These are phyloP conservation scores for Neoboletus subvelutipes DNA, from an alignment of 768 basidiomycete species.

Conservation along the genomic window DNA sequence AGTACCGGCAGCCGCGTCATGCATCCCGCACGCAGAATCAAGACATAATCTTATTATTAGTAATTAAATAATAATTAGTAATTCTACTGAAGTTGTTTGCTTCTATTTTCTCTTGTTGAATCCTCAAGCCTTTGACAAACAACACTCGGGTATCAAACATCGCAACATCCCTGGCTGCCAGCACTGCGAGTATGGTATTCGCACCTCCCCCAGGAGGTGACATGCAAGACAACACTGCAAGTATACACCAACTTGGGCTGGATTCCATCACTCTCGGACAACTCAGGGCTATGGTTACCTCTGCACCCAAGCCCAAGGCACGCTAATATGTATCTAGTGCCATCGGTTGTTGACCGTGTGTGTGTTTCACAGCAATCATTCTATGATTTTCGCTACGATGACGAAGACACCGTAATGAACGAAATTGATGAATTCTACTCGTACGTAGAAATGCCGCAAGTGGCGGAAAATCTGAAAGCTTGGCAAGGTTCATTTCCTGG, in stretches of 20 bases:
- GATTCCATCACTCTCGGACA: slow-evolving; percentile 83
- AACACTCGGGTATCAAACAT: slow-evolving; percentile 1
- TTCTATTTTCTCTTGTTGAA: slow-evolving; percentile 26
- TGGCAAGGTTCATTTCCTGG: slow-evolving; percentile 83
- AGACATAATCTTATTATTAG: background rate
- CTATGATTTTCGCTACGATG: slow-evolving; percentile 93
- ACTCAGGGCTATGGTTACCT: slow-evolving; percentile 68
- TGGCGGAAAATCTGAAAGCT: slow-evolving; percentile 81
- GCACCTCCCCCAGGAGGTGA: slow-evolving; percentile 29
- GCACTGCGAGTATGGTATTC: slow-evolving; percentile 37
- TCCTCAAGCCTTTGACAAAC: slow-evolving; percentile 27
- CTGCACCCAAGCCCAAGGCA: slow-evolving; percentile 76
- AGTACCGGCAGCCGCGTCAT: background rate
- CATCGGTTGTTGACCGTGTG: slow-evolving; percentile 20
- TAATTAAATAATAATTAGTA: background rate
- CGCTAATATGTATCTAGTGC: slow-evolving; percentile 17
- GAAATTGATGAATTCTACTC: slow-evolving; percentile 99
- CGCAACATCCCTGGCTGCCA: background rate
- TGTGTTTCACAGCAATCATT: slow-evolving; percentile 62
- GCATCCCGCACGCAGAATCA: background rate
- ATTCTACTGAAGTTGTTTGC: slow-evolving; percentile 9
- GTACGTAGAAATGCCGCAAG: slow-evolving; percentile 92
- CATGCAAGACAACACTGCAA: slow-evolving; percentile 31
- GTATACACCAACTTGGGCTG: slow-evolving; percentile 43
- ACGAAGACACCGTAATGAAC: slow-evolving; percentile 93